phyloP scores from a whole-genome alignment of 1,139 yeast genomes.

The Lodderomyces margitis region DNA sequence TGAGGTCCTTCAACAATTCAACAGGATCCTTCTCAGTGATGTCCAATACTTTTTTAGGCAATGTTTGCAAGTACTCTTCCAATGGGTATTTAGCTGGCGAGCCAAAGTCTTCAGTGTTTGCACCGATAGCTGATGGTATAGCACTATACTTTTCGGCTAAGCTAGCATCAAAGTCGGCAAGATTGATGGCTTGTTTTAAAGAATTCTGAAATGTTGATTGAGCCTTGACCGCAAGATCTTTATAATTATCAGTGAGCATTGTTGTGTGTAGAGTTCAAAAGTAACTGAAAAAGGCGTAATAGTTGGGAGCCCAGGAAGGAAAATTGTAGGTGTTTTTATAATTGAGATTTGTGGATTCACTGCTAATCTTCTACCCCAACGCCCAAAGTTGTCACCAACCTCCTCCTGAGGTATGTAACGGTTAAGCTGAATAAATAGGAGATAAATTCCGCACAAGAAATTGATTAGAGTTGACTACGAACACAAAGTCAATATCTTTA shows the following conservation, averaged over 20 bases:
- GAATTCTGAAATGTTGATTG: slow-evolving; percentile 16
- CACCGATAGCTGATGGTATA: slow-evolving; percentile 23
- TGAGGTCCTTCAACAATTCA: slow-evolving; percentile 16
- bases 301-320: no score
- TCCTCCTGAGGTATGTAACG: no score
- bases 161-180: slow-evolving; percentile 21
- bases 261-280: not conserved
- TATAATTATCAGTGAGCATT: slow-evolving; percentile 17
- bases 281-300: no score
- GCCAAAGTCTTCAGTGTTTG: slow-evolving; percentile 21
- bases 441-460: no score
- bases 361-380: no score
- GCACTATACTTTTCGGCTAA: slow-evolving; percentile 13
- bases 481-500: no score
- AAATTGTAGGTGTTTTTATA: no score
- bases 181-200: slow-evolving; percentile 17
- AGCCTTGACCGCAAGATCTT: slow-evolving; percentile 18
- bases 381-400: no score
- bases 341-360: no score
- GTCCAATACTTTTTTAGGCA: slow-evolving; percentile 15
- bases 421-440: no score
- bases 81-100: slow-evolving; percentile 21
- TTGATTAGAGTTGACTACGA: no score
- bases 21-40: slow-evolving; percentile 20
- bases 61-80: slow-evolving; percentile 16